These are phyloP conservation scores for Tylopilus sp. DNA, from an alignment of 1,284 basidiomycete species.

Conservation along the genomic window DNA sequence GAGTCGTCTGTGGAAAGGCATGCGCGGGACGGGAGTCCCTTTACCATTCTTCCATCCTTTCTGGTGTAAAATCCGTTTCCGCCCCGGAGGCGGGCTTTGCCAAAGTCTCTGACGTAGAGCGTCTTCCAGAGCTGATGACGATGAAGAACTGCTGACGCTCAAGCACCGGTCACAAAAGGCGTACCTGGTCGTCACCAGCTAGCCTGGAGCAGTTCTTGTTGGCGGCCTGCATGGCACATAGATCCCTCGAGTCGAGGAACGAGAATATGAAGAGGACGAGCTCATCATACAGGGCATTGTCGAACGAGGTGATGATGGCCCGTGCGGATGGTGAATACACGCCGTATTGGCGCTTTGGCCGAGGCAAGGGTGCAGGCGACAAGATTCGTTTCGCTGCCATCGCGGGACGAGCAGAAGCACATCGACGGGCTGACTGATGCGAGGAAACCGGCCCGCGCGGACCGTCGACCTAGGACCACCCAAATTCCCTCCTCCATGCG, in stretches of 20 bases:
- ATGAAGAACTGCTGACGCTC: slow-evolving; percentile 18
- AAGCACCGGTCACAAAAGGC: slow-evolving; percentile 17
- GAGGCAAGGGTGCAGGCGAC: slow-evolving; percentile 51
- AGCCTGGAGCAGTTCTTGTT: slow-evolving; percentile 68
- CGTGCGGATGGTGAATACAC: slow-evolving; percentile 7
- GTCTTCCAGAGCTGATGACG: slow-evolving; percentile 51
- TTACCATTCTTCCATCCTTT: slow-evolving; percentile 57
- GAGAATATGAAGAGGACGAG: slow-evolving; percentile 72
- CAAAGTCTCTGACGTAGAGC: slow-evolving; percentile 61
- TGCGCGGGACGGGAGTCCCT: slow-evolving; percentile 55
- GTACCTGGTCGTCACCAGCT: slow-evolving; percentile 56
- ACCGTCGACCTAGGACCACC: neutral
- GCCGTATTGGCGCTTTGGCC: slow-evolving; percentile 56
- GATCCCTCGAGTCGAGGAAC: slow-evolving; percentile 61
- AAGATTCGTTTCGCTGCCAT: slow-evolving; percentile 46
- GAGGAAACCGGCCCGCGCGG: slow-evolving; percentile 20
- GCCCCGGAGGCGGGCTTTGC: slow-evolving; percentile 64
- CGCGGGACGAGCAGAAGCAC: slow-evolving; percentile 5
- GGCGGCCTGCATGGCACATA: slow-evolving; percentile 62
- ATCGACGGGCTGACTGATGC: neutral
- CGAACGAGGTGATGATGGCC: slow-evolving; percentile 42
- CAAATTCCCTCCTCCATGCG: too few relatives aligned
- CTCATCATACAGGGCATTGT: slow-evolving; percentile 68
- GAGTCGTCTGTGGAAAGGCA: slow-evolving; percentile 29
- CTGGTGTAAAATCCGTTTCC: slow-evolving; percentile 57